Conservation (phyloP, 2,329 filamentous ascomycete species). For the Chaetomiaceae sp. region DNA sequence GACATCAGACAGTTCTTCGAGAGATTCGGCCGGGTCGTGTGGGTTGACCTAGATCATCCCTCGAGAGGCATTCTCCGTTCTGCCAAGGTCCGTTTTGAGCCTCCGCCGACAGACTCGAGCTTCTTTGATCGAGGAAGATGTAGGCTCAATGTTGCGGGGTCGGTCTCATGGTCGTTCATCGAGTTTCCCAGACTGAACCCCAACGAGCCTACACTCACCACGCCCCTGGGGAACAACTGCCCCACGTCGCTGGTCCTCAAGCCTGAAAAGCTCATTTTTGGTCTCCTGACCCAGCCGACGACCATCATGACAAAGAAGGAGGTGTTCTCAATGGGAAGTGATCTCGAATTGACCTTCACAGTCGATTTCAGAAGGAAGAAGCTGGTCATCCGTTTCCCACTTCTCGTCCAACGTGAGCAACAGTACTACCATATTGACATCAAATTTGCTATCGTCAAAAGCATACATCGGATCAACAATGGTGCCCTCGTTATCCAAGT, state of each 20-base stretch:
- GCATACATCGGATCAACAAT: slow-evolving; percentile 36
- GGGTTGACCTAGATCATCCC: slow-evolving; percentile 52
- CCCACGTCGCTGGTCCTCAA: slow-evolving; percentile 9
- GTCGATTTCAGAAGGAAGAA: slow-evolving; percentile 29
- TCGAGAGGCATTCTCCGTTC: slow-evolving; percentile 31
- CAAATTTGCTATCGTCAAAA: slow-evolving; percentile 43
- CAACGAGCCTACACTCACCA: slow-evolving; percentile 14
- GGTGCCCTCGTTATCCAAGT: slow-evolving; percentile 43
- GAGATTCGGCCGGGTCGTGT: slow-evolving; percentile 47
- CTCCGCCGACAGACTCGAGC: slow-evolving; percentile 40
- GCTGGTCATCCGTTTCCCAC: slow-evolving; percentile 32
- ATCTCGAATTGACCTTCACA: slow-evolving; percentile 29
- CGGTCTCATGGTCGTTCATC: neutral
- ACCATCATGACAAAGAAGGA: slow-evolving; percentile 21
- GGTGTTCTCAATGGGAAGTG: neutral
- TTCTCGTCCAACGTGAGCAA: slow-evolving; percentile 12
- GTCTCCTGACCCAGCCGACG: slow-evolving; percentile 19
- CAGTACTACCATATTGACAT: slow-evolving; percentile 39
- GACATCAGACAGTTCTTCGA: slow-evolving; percentile 50
- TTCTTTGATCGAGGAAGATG: slow-evolving; percentile 46
- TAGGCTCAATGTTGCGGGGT: slow-evolving; percentile 19
- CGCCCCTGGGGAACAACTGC: slow-evolving; percentile 21
- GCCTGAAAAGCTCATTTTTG: slow-evolving; percentile 20
- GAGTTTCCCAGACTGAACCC: slow-evolving; percentile 7
- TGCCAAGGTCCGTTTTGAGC: slow-evolving; percentile 53